phyloP scores from a whole-genome alignment of 2,329 filamentous ascomycete species.

The Verticillium nonalfalfae region DNA sequence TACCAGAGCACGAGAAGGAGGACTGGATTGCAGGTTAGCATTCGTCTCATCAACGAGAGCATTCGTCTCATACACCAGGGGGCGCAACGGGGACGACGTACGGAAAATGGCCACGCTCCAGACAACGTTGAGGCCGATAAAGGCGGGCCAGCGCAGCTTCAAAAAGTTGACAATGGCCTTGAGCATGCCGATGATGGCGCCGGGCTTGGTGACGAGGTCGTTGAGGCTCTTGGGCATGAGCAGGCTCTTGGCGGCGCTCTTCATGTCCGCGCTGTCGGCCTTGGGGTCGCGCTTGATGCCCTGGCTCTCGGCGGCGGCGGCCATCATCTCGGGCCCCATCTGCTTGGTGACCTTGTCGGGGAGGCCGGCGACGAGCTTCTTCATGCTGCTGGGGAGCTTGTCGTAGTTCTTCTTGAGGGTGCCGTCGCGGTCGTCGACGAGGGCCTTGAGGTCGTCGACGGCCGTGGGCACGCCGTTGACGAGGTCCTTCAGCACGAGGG shows the following conservation, averaged over 20 bases:
- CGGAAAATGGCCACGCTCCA: conserved; percentile 85
- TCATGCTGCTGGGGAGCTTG: conserved; percentile 68
- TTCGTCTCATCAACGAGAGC: too few species aligned
- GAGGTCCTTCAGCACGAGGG: conserved; percentile 83
- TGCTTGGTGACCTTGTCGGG: conserved; percentile 73
- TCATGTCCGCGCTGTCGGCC: conserved; percentile 33
- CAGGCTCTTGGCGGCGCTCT: conserved; percentile 59
- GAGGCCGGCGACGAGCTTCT: conserved; percentile 80
- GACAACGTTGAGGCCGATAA: conserved; percentile 85
- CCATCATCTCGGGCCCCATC: conserved; percentile 76
- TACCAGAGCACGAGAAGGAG: conserved; percentile 96
- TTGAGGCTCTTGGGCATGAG: conserved; percentile 67
- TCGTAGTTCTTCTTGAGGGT: conserved; percentile 55
- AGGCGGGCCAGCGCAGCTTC: conserved; percentile 80
- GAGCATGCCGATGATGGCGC: conserved; percentile 77
- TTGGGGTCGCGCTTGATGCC: conserved; percentile 51
- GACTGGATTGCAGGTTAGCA: conserved; percentile 40
- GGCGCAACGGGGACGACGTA: conserved; percentile 33
- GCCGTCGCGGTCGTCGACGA: conserved; percentile 56
- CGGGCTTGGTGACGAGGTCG: conserved; percentile 77
- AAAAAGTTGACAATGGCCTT: conserved; percentile 87
- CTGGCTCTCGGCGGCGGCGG: conserved; percentile 70
- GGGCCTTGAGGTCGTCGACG: conserved; percentile 72
- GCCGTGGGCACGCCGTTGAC: conserved; percentile 90
- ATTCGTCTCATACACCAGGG: background rate